Conservation (phyloP, 345 rosid species). For the Eucalyptus decipiens region DNA sequence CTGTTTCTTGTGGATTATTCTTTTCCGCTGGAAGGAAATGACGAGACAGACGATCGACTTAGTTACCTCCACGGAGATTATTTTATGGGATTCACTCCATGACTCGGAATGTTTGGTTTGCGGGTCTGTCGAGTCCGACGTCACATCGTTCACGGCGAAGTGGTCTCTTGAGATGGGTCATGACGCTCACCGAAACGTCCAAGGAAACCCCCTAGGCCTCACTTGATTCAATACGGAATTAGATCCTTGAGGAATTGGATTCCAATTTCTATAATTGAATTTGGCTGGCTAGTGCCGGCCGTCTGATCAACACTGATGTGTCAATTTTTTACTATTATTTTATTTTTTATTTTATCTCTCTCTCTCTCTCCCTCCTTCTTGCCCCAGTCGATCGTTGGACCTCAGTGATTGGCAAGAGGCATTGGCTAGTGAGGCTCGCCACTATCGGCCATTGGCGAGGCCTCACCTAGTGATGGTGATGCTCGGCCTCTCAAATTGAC, state of each 20-base stretch:
- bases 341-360: too few relatives aligned
- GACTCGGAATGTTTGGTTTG: not conserved
- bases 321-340: too few relatives aligned
- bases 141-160: not conserved
- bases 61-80: not conserved
- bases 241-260: not conserved
- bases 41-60: not conserved
- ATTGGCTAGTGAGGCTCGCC: too few relatives aligned
- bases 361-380: too few relatives aligned
- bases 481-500: too few relatives aligned
- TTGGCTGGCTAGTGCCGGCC: rapidly evolving
- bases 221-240: not conserved
- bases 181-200: not conserved
- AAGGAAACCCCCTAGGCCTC: not conserved
- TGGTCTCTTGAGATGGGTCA: not conserved
- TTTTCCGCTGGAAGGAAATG: not conserved
- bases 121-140: not conserved
- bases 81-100: not conserved
- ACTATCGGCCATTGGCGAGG: too few relatives aligned
- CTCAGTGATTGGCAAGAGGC: too few relatives aligned
- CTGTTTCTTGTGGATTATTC: not conserved
- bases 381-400: too few relatives aligned
- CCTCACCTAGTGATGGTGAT: too few relatives aligned
- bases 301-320: too few relatives aligned
- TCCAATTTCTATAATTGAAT: not conserved